Evolutionary conservation across 768 basidiomycete species (phyloP).

Genomic region (Suillus sp.): DNA sequence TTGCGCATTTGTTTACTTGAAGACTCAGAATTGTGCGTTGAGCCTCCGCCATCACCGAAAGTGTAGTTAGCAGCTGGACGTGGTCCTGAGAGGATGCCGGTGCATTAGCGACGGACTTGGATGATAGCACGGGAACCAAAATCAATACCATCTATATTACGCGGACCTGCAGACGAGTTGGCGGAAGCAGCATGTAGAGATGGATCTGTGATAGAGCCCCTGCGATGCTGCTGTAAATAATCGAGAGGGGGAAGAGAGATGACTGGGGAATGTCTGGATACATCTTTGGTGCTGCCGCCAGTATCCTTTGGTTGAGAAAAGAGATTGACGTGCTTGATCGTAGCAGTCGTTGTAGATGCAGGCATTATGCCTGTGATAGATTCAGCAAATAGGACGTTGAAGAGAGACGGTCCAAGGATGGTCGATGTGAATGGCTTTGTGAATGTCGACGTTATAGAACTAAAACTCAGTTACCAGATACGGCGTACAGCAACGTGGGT

Average conservation of each 20-base stretch:
- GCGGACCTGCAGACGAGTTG: conserved; percentile 20
- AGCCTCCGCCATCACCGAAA: conserved; percentile 53
- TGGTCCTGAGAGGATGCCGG: conserved; percentile 43
- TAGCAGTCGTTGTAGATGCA: conserved; percentile 15
- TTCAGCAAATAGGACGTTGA: conserved; percentile 8
- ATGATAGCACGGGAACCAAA: conserved; percentile 16
- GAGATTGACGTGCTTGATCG: conserved; percentile 13
- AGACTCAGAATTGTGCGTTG: conserved; percentile 43
- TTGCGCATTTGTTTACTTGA: conserved; percentile 48
- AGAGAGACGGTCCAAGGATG: conserved; percentile 9
- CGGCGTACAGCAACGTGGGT: conserved; percentile 31
- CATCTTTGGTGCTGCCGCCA: conserved; percentile 30
- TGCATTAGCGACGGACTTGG: conserved; percentile 28
- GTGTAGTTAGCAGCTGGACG: conserved; percentile 69
- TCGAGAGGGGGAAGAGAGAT: conserved; percentile 75
- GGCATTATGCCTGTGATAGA: conserved; percentile 20
- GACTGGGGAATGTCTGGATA: conserved; percentile 50
- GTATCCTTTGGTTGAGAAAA: conserved; percentile 13
- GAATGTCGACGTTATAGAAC: conserved; percentile 36
- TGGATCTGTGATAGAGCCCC: conserved; percentile 84
- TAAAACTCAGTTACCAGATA: conserved; percentile 22
- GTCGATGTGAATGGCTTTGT: conserved; percentile 21
- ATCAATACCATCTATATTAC: conserved; percentile 26
- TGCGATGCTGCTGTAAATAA: conserved; percentile 77
- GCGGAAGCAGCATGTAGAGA: conserved; percentile 65